Conservation (phyloP, 306 rosid species). For the Phaseolus lunatus region DNA sequence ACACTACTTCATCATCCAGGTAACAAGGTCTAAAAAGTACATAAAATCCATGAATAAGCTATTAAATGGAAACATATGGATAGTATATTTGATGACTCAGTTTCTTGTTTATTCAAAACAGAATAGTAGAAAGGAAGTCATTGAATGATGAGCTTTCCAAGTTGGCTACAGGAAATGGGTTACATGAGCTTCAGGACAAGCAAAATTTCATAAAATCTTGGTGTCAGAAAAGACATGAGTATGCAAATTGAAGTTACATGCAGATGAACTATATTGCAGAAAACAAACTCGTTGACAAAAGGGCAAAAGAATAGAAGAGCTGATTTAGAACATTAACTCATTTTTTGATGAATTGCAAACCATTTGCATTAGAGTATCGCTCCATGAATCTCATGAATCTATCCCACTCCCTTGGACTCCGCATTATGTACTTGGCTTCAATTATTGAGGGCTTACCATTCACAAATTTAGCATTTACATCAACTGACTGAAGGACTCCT, state of each 20-base stretch:
- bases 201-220: constrained; percentile 44
- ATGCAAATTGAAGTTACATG: constrained; percentile 44
- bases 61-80: constrained; percentile 12
- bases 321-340: constrained; percentile 55
- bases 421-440: constrained; percentile 93
- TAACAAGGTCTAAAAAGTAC: too few species aligned
- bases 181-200: constrained; percentile 37
- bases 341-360: constrained; percentile 80
- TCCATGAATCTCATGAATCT: constrained; percentile 99
- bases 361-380: constrained; percentile 85
- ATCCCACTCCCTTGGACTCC: constrained; percentile 90
- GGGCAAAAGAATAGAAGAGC: constrained; percentile 40
- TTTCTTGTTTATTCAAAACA: constrained; percentile 31
- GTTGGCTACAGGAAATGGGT: constrained; percentile 14
- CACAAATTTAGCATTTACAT: constrained; percentile 91
- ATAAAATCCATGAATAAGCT: neutral
- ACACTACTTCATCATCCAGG: too few species aligned
- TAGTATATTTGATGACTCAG: neutral
- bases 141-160: constrained; percentile 40
- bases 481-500: constrained; percentile 92
- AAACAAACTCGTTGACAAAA: constrained; percentile 41
- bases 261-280: constrained; percentile 45
- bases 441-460: constrained; percentile 93
- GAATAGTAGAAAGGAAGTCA: constrained; percentile 26
- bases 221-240: constrained; percentile 36